phyloP scores from a whole-genome alignment of 2,329 filamentous ascomycete genomes.

The Fusarium nygamai region DNA sequence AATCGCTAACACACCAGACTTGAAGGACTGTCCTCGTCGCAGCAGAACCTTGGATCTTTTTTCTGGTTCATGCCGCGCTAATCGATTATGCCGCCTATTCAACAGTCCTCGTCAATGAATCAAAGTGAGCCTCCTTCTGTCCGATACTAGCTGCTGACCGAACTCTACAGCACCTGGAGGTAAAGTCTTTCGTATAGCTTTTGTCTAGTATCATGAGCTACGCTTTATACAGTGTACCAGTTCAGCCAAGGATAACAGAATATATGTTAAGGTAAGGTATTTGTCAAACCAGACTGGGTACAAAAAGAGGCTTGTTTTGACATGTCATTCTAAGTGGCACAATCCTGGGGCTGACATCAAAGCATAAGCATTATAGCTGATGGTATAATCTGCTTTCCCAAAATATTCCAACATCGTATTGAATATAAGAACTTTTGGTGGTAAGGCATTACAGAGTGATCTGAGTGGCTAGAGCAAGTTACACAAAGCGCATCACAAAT shows the following conservation, averaged over 20 bases:
- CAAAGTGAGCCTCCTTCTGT: background rate
- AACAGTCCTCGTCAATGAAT: background rate
- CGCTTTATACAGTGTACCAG: background rate
- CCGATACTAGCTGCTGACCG: background rate
- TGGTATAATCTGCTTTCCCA: background rate
- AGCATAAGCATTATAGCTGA: background rate
- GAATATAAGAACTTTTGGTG: background rate
- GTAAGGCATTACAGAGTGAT: background rate
- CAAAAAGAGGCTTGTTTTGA: background rate
- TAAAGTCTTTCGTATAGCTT: background rate
- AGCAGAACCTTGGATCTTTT: background rate
- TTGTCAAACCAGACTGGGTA: background rate
- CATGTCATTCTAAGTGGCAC: background rate
- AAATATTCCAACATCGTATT: background rate
- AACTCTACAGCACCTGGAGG: background rate
- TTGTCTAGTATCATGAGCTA: background rate
- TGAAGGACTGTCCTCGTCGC: background rate
- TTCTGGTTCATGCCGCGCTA: background rate
- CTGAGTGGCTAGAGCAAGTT: background rate
- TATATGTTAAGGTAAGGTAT: background rate
- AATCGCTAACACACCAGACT: background rate
- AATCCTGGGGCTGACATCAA: background rate
- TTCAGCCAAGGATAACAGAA: background rate
- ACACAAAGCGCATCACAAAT: background rate
- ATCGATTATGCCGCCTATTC: background rate